Evolutionary conservation across 306 rosid genomes (phyloP).

Genomic region (Prunus davidiana): DNA sequence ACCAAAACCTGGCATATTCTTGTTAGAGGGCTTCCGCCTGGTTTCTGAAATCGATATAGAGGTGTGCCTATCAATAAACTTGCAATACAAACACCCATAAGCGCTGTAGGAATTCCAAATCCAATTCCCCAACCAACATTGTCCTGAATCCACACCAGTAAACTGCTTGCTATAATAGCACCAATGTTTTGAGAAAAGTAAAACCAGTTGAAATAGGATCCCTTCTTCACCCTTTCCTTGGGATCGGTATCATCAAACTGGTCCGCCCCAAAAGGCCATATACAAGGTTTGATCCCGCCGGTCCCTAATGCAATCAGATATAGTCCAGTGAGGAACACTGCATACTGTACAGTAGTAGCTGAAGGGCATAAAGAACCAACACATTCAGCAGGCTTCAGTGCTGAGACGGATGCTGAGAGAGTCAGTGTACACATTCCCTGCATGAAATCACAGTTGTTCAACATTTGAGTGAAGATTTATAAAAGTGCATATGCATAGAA

Average conservation of each 20-base stretch:
- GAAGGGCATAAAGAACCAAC: slow-evolving; percentile 18
- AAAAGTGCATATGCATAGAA: not conserved
- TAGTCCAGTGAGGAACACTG: slow-evolving; percentile 26
- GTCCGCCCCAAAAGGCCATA: slow-evolving; percentile 40
- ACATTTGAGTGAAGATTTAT: not conserved
- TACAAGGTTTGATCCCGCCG: slow-evolving; percentile 42
- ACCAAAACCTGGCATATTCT: slow-evolving; percentile 36
- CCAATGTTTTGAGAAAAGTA: slow-evolving; percentile 33
- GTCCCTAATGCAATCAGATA: slow-evolving; percentile 37
- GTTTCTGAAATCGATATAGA: slow-evolving; percentile 28
- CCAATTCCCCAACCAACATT: slow-evolving; percentile 40
- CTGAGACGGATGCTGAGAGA: slow-evolving; percentile 30
- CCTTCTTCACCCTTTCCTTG: slow-evolving; percentile 29
- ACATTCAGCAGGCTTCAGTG: slow-evolving; percentile 29
- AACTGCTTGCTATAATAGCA: slow-evolving; percentile 25
- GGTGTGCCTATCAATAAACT: slow-evolving; percentile 33
- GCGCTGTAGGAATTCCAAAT: slow-evolving; percentile 26
- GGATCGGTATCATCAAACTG: slow-evolving; percentile 39
- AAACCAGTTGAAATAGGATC: slow-evolving; percentile 40
- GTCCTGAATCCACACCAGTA: slow-evolving; percentile 36
- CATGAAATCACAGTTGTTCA: not conserved
- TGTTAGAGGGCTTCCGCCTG: slow-evolving; percentile 35
- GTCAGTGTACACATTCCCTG: slow-evolving; percentile 32
- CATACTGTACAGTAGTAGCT: slow-evolving; percentile 25
- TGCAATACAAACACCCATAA: slow-evolving; percentile 29